These are phyloP conservation scores for Penicillium sp. DNA, from an alignment of 2,329 filamentous ascomycete genomes.

Conservation along the genomic window DNA sequence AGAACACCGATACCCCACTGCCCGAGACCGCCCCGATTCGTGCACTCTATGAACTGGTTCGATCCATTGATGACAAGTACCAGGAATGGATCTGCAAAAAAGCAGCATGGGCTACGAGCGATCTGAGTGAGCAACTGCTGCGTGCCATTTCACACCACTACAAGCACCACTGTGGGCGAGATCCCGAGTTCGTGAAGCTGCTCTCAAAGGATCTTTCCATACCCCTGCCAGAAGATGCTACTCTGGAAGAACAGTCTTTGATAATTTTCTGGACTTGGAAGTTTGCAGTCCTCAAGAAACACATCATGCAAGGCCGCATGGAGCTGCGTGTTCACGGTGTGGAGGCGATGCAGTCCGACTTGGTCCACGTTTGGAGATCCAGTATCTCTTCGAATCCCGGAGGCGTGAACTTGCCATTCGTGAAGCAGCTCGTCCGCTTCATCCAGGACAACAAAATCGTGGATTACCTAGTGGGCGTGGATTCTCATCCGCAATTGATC, in stretches of 20 bases:
- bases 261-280: slow-evolving; percentile 62
- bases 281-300: slow-evolving; percentile 67
- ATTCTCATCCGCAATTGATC: slow-evolving; percentile 90
- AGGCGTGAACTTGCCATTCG: slow-evolving; percentile 53
- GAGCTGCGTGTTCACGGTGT: slow-evolving; percentile 81
- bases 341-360: slow-evolving; percentile 68
- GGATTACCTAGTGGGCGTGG: slow-evolving; percentile 84
- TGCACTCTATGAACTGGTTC: slow-evolving; percentile 33
- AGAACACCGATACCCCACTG: slow-evolving; percentile 25
- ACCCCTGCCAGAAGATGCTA: slow-evolving; percentile 32
- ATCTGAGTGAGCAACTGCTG: slow-evolving; percentile 43
- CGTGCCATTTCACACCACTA: slow-evolving; percentile 37
- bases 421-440: slow-evolving; percentile 69
- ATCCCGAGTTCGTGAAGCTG: slow-evolving; percentile 35
- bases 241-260: slow-evolving; percentile 31
- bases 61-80: slow-evolving; percentile 39
- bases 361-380: slow-evolving; percentile 67
- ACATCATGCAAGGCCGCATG: slow-evolving; percentile 85
- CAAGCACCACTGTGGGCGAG: slow-evolving; percentile 31
- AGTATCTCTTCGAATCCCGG: slow-evolving; percentile 52
- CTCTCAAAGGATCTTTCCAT: slow-evolving; percentile 42
- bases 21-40: slow-evolving; percentile 22
- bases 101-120: slow-evolving; percentile 44
- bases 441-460: slow-evolving; percentile 72
- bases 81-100: slow-evolving; percentile 47